Conservation (phyloP, 1,284 basidiomycete genomes). For the Agroathelia rolfsii region DNA sequence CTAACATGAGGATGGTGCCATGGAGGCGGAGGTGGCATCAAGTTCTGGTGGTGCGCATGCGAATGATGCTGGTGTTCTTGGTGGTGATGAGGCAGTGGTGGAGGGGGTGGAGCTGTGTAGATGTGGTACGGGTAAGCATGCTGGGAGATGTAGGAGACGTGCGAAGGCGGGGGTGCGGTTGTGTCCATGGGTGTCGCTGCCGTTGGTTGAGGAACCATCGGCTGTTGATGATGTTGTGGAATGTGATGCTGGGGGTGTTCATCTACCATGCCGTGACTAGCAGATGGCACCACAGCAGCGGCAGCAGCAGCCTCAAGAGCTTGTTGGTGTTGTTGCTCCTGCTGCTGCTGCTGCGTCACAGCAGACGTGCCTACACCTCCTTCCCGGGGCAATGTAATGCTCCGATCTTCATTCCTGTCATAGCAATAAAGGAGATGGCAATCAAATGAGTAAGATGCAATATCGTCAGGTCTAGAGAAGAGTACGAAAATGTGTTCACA, state of each 20-base stretch:
- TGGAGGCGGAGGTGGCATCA: slow-evolving; percentile 32
- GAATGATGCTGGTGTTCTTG: slow-evolving; percentile 42
- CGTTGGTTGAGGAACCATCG: slow-evolving; percentile 16
- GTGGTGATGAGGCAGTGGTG: slow-evolving; percentile 31
- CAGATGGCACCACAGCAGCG: too few species aligned
- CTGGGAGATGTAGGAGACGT: too few species aligned
- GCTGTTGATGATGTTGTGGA: slow-evolving; percentile 14
- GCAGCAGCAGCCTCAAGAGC: too few species aligned
- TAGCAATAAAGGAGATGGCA: slow-evolving; percentile 1
- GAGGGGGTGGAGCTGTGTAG: too few species aligned
- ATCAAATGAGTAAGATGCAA: neutral
- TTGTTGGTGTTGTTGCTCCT: too few species aligned
- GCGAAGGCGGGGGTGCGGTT: slow-evolving; percentile 27
- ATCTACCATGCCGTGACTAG: too few species aligned
- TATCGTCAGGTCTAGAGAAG: neutral
- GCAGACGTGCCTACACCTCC: slow-evolving; percentile 4
- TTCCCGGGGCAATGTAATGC: too few species aligned
- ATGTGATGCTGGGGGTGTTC: slow-evolving; percentile 22
- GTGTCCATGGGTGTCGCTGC: slow-evolving; percentile 19
- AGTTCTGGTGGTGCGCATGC: slow-evolving; percentile 34
- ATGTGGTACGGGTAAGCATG: too few species aligned
- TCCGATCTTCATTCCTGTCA: too few species aligned
- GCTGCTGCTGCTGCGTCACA: slow-evolving; percentile 9
- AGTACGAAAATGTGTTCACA: slow-evolving; percentile 27
- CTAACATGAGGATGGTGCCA: too few species aligned